Percentiles rank a stretch among this genome's conserved stretches.
phyloP scores from a whole-genome alignment of 345 rosid species.

The Rhizophora apiculata region DNA sequence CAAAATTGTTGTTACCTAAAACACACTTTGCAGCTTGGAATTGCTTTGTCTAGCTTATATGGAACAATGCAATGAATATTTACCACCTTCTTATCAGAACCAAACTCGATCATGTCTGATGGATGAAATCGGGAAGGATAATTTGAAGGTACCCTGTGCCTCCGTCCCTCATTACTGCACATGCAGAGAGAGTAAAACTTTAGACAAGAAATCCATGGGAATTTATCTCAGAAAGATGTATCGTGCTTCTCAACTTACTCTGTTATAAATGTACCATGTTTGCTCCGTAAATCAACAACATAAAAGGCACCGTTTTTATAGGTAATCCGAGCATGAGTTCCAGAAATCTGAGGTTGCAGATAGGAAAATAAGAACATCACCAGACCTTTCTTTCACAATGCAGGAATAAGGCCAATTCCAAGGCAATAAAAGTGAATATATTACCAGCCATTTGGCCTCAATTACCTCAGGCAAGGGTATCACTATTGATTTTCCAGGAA shows the following conservation, averaged over 20 bases:
- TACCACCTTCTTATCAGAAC: conserved; percentile 60
- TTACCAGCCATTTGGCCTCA: neutral
- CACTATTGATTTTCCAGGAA: conserved; percentile 52
- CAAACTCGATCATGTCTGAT: conserved; percentile 58
- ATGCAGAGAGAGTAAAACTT: conserved; percentile 7
- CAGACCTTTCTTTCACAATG: neutral
- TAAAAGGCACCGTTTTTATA: conserved; percentile 74
- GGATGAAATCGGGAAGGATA: conserved; percentile 52
- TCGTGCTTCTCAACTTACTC: conserved; percentile 46
- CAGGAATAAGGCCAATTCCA: neutral
- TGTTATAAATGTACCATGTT: conserved; percentile 67
- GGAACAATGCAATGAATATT: neutral
- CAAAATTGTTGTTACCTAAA: neutral
- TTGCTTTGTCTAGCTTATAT: neutral
- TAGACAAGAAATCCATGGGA: neutral
- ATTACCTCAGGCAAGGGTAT: conserved; percentile 60
- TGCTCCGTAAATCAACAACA: conserved; percentile 62
- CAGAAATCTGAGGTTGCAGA: conserved; percentile 52
- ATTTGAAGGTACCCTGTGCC: conserved; percentile 49
- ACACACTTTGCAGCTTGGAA: neutral
- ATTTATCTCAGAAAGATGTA: conserved; percentile 2
- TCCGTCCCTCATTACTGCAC: conserved; percentile 65
- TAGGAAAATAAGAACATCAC: neutral
- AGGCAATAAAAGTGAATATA: neutral
- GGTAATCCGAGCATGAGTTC: conserved; percentile 65